Evolutionary conservation across 2,329 filamentous ascomycete genomes (phyloP).

Genomic region (Aquanectria penicillioides): DNA sequence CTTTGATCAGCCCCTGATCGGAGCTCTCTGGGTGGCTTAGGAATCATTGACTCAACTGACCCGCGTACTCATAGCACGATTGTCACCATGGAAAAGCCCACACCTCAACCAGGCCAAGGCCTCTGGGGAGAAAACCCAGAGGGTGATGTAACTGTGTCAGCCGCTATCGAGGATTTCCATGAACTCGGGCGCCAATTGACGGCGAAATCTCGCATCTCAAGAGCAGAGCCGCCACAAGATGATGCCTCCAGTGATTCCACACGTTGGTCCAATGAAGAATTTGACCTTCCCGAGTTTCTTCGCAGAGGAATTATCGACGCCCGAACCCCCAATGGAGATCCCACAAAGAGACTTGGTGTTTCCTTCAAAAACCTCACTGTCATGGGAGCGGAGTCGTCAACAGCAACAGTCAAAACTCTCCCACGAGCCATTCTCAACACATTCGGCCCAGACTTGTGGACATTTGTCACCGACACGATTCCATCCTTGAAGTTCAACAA

Average conservation of each 20-base stretch:
- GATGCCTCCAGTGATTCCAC: slow-evolving; percentile 13
- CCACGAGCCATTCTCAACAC: slow-evolving; percentile 77
- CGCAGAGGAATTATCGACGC: slow-evolving; percentile 9
- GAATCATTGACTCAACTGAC: background rate
- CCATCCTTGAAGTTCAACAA: background rate
- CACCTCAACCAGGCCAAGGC: background rate
- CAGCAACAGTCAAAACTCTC: slow-evolving; percentile 74
- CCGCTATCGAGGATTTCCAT: slow-evolving; percentile 16
- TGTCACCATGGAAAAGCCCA: background rate
- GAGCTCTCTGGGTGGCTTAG: too few relatives aligned
- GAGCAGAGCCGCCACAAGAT: background rate
- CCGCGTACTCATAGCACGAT: background rate
- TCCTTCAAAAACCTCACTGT: slow-evolving; percentile 79
- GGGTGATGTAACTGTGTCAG: slow-evolving; percentile 11
- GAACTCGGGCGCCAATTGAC: slow-evolving; percentile 9
- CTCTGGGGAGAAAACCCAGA: slow-evolving; percentile 14
- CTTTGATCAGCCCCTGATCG: too few relatives aligned
- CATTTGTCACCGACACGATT: slow-evolving; percentile 54
- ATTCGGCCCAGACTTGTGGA: slow-evolving; percentile 79
- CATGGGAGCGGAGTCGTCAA: slow-evolving; percentile 72
- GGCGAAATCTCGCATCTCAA: slow-evolving; percentile 2
- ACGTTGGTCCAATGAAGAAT: slow-evolving; percentile 9
- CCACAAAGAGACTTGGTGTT: slow-evolving; percentile 63
- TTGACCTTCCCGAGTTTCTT: slow-evolving; percentile 15
- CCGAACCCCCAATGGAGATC: slow-evolving; percentile 5